Evolutionary conservation across 495 filamentous ascomycete species (phyloP).

Genomic region (Oidiodendron maius): DNA sequence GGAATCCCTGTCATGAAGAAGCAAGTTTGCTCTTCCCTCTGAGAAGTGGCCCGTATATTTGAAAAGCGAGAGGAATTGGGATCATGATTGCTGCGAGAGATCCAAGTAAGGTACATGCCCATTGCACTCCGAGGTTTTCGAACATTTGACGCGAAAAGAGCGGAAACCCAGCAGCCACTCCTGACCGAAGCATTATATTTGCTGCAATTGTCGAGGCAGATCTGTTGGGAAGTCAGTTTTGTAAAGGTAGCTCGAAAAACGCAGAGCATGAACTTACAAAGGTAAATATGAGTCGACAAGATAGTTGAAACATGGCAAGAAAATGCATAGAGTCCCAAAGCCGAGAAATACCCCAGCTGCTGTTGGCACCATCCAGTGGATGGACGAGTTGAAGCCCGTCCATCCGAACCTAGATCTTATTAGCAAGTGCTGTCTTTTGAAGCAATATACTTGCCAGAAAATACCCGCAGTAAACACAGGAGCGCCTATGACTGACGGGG

Average conservation of each 20-base stretch:
- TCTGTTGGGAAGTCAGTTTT: slow-evolving; percentile 36
- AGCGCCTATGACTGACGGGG: background rate
- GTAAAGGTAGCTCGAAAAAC: too few relatives aligned
- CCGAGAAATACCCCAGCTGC: slow-evolving; percentile 69
- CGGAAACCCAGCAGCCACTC: slow-evolving; percentile 60
- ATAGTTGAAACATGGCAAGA: slow-evolving; percentile 27
- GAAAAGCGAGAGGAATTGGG: slow-evolving; percentile 65
- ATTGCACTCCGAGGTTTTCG: slow-evolving; percentile 30
- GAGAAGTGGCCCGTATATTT: slow-evolving; percentile 57
- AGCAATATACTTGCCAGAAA: slow-evolving; percentile 43
- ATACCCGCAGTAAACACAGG: slow-evolving; percentile 28
- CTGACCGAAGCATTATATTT: slow-evolving; percentile 58
- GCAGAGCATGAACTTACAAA: too few relatives aligned
- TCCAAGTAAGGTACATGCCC: slow-evolving; percentile 23
- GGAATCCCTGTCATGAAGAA: too few relatives aligned
- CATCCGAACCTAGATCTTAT: slow-evolving; percentile 57
- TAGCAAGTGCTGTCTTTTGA: background rate
- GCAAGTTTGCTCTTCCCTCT: too few relatives aligned
- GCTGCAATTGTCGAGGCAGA: slow-evolving; percentile 60
- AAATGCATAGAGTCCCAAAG: slow-evolving; percentile 51
- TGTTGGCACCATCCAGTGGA: slow-evolving; percentile 62
- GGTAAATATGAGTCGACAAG: slow-evolving; percentile 59
- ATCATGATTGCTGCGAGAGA: slow-evolving; percentile 56
- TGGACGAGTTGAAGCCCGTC: slow-evolving; percentile 56
- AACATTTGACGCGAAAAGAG: slow-evolving; percentile 58